These are phyloP conservation scores for Colletotrichum gigasporum DNA, from an alignment of 2,329 filamentous ascomycete species.

Conservation along the genomic window DNA sequence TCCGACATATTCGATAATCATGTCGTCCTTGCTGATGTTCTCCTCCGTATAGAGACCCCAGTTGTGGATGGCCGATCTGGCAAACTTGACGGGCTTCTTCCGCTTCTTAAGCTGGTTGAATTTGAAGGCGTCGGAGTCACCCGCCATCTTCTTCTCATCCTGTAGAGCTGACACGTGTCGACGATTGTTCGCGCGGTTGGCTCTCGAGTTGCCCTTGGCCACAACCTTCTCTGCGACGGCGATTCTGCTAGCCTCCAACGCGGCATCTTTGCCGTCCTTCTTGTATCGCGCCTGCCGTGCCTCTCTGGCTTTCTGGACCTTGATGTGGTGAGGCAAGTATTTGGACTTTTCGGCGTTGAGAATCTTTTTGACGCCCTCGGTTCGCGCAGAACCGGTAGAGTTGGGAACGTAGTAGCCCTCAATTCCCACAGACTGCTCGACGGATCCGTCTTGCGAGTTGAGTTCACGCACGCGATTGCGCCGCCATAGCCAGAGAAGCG, in stretches of 20 bases:
- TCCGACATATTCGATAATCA: conserved; percentile 99
- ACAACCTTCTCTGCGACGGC: conserved; percentile 79
- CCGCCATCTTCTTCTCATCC: conserved; percentile 88
- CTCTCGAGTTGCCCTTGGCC: conserved; percentile 89
- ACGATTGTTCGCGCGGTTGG: conserved; percentile 94
- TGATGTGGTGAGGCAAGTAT: conserved; percentile 96
- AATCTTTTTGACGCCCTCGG: conserved; percentile 94
- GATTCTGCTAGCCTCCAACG: conserved; percentile 76
- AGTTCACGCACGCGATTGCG: conserved; percentile 65
- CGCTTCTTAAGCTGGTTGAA: conserved; percentile 99
- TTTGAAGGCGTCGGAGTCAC: conserved; percentile 89
- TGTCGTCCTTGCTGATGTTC: conserved; percentile 95
- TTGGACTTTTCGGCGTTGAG: conserved; percentile 98
- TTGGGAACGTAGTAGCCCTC: conserved; percentile 86
- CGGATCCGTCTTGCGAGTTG: conserved; percentile 49
- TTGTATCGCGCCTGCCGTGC: conserved; percentile 83
- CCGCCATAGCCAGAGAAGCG: conserved; percentile 66
- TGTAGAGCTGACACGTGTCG: conserved; percentile 95
- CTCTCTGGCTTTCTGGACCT: conserved; percentile 90
- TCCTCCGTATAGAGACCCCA: conserved; percentile 99
- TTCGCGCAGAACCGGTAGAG: conserved; percentile 83
- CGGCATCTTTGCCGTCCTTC: conserved; percentile 74
- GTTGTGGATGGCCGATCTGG: conserved; percentile 96
- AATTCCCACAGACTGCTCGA: conserved; percentile 53
- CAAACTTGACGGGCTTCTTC: conserved; percentile 99